Evolutionary conservation across 140 eudicot genomes (phyloP), one percentile per base, ranked within the genome.

Genomic region (Flaveria floridana): DNA sequence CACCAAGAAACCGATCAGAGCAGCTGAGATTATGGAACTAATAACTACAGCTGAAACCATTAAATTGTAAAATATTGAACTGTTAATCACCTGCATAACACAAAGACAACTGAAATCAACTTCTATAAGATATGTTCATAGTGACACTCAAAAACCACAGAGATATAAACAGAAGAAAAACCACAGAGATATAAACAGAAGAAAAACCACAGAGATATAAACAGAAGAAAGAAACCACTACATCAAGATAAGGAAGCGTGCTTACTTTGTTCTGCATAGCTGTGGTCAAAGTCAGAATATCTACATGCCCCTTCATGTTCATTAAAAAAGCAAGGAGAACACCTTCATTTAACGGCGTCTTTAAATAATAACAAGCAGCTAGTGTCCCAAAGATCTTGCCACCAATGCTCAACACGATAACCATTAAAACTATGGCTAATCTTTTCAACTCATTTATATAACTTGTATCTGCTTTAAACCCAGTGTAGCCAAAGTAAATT

Each of bases 231-330:
- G 7, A 34, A 34, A 34, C 41, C 48, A 68, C 41, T 62, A 2
- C 11, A 63, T 16, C 20, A 75, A 65, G 65, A 25, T 41, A 15
- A 52, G 50, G 50, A 44, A 44, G 3, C 3, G 66, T 25, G 80
- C 86, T 86, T 79, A 92, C 98, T 18, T 69, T 75, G 56, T 84
- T 84, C 70, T 79, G 85, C 65, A 80, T 63, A 68, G 87, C 93
- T 2, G 83, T 47, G 8, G 91, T 85, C 37, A 93, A 70, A 41
- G 95, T 78, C 59, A 88, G 82, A 37, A 93, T 72, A 81, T 93
- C 98, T 14, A 89, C 95, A 72, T 93, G 97, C 55, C 98, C 96
- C 72, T 93, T 93, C 88, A 93, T 76, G 84, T 93, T 93, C 89
- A 88, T 63, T 39, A 93, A 57, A 82, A 90, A 87, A 68, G 97